Conservation (phyloP, 176 grass and related monocot genomes). For the Oryza meyeriana region DNA sequence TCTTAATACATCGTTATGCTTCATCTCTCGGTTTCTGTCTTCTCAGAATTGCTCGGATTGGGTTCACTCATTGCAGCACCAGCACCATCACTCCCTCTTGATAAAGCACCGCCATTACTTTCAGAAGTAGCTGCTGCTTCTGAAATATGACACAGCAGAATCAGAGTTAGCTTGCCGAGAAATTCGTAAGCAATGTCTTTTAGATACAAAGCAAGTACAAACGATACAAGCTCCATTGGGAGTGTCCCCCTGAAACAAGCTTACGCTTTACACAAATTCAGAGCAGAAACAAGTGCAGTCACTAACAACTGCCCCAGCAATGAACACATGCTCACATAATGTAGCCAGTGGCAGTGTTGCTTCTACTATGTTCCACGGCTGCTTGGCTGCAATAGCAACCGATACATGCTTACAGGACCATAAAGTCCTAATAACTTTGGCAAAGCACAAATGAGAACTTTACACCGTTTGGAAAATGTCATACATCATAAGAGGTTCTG, state of each 20-base stretch:
- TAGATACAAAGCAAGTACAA: background rate
- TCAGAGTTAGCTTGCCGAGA: background rate
- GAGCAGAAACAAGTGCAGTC: background rate
- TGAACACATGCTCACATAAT: background rate
- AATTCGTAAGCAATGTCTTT: background rate
- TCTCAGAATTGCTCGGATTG: constrained; percentile 36
- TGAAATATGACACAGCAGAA: background rate
- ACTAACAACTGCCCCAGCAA: background rate
- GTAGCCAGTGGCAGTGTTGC: background rate
- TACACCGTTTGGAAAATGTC: background rate
- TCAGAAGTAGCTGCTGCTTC: constrained; percentile 34
- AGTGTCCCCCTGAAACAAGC: background rate
- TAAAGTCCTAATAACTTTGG: background rate
- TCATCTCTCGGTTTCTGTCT: constrained; percentile 34
- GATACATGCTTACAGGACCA: background rate
- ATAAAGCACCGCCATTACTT: constrained; percentile 6
- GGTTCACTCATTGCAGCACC: background rate
- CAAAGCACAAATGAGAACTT: background rate
- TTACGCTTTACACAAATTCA: background rate
- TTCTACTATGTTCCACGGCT: background rate
- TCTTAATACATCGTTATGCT: background rate
- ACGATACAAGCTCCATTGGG: background rate
- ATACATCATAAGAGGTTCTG: background rate
- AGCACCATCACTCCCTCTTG: constrained; percentile 23
- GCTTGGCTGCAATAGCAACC: no score